Conservation (phyloP, 192 early-diverging fungal species). For the Podochytrium sp. region DNA sequence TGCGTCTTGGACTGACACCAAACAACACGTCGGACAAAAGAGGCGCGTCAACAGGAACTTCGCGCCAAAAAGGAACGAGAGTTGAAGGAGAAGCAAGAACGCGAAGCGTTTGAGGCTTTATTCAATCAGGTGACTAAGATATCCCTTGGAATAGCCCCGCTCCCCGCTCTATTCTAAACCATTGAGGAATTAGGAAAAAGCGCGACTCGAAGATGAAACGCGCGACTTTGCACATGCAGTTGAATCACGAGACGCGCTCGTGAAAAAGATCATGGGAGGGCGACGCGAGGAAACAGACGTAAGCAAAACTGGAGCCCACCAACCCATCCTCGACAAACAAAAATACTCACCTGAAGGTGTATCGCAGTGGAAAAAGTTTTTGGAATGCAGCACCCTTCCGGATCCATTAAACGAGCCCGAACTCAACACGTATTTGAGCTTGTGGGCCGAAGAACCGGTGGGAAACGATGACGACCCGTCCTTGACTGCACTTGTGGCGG, state of each 20-base stretch:
- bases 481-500: conserved; percentile 32
- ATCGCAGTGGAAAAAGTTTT: conserved; percentile 51
- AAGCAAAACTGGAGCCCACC: neutral
- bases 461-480: conserved; percentile 43
- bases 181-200: conserved; percentile 37
- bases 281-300: conserved; percentile 12
- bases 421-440: conserved; percentile 50
- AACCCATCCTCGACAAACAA: neutral
- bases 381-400: conserved; percentile 53
- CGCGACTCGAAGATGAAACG: conserved; percentile 40
- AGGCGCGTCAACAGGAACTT: conserved; percentile 43
- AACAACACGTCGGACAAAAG: conserved; percentile 31
- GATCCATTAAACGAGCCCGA: conserved; percentile 50
- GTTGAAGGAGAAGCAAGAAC: conserved; percentile 35
- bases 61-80: conserved; percentile 46
- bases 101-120: conserved; percentile 48
- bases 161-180: too few relatives aligned
- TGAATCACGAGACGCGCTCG: neutral
- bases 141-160: too few relatives aligned
- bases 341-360: neutral
- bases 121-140: conserved; percentile 46
- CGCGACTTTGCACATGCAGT: conserved; percentile 20
- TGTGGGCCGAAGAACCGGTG: conserved; percentile 44
- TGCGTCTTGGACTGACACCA: neutral
- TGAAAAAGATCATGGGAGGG: neutral